Evolutionary conservation across 179 eudicot genomes (phyloP).

Genomic region (Silene coronaria): DNA sequence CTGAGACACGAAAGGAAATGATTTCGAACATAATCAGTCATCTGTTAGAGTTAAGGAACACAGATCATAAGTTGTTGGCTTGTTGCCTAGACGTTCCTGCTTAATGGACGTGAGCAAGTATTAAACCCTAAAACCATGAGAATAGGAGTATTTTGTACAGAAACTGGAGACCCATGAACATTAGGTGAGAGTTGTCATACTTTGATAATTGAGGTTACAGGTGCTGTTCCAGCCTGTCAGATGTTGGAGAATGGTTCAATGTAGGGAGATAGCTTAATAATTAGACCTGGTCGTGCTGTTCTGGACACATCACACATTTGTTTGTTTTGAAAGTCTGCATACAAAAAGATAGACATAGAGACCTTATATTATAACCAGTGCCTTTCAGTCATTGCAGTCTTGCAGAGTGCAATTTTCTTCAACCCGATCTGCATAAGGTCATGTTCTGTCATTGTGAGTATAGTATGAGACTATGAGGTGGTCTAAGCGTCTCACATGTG

Average conservation of each 20-base stretch:
- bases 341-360: too few species aligned
- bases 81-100: neutral
- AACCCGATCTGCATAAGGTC: neutral
- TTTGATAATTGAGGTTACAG: conserved; percentile 13
- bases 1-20: too few species aligned
- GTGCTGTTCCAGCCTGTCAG: conserved; percentile 26
- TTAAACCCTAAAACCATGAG: too few species aligned
- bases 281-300: neutral
- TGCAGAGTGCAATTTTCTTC: neutral
- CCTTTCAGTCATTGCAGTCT: neutral
- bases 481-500: too few species aligned
- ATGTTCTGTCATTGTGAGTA: too few species aligned
- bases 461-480: too few species aligned
- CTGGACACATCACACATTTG: neutral
- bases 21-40: too few species aligned
- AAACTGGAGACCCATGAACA: conserved; percentile 12
- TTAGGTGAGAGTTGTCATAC: conserved; percentile 17
- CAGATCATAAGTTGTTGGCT: neutral
- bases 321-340: neutral
- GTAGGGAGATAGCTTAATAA: neutral
- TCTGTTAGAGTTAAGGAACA: too few species aligned
- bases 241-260: conserved; percentile 5
- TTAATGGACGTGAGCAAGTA: too few species aligned
- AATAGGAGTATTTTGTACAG: neutral
- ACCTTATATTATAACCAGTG: too few species aligned